Conservation (phyloP, 225 moss, liverwort and hornwort genomes). For the Pseudisothecium myosuroides region DNA sequence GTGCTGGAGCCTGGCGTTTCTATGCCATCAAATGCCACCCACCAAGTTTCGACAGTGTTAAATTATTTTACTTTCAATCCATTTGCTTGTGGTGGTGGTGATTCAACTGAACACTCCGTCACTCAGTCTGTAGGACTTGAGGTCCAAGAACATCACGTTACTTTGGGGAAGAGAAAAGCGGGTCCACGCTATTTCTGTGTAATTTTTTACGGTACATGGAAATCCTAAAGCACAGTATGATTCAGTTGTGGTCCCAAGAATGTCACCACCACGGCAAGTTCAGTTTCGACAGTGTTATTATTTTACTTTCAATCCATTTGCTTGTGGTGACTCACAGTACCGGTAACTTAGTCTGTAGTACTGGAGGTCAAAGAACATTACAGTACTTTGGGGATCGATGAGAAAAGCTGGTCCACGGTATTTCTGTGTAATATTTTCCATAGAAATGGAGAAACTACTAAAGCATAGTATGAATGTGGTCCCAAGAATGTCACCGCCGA, state of each 20-base stretch:
- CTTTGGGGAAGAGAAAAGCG: not conserved
- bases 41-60: not conserved
- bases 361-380: not conserved
- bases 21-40: not conserved
- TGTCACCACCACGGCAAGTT: not conserved
- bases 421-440: not conserved
- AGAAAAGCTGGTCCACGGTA: not conserved
- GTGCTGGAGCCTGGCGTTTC: not conserved
- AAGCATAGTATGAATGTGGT: not conserved
- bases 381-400: not conserved
- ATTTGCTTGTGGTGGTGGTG: not conserved
- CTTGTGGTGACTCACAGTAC: not conserved
- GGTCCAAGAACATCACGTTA: not conserved
- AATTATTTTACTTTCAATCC: not conserved
- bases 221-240: not conserved
- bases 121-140: not conserved
- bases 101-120: not conserved
- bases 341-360: not conserved
- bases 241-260: not conserved
- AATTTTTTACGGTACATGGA: not conserved
- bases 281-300: not conserved
- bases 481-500: not conserved
- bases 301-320: not conserved
- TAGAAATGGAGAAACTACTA: not conserved
- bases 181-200: not conserved